Evolutionary conservation across 495 filamentous ascomycete species (phyloP), one percentile per base, ranked within the genome.

Genomic region (Physcia stellaris): DNA sequence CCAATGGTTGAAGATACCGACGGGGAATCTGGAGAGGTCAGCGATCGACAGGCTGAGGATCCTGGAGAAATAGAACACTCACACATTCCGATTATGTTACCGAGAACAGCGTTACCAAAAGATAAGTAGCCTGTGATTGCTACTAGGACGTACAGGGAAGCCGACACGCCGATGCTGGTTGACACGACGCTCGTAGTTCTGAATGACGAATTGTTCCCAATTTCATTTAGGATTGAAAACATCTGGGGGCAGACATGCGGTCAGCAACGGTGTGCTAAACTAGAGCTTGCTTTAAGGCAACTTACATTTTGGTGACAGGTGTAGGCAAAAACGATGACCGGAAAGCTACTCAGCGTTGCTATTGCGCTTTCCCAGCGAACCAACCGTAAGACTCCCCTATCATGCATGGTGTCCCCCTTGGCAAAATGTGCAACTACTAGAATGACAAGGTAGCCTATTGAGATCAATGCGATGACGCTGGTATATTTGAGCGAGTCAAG

Each of bases 151-250:
- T 98, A 98, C 23, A 93, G 73, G 23, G 66, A 64, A 7, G 76
- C 77, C 7, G 87, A 79, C 24, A 75, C 73, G 16, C 90, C 92
- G 45, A 88, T 90, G 45, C 84, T 92, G 13, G 80, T 68, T 42
- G 73, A 57, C 13, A 95, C 79, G 19, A 98, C 88, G 18, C 62
- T 64, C 2, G 86, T 83, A 4, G 88, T 82, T 39, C 82, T 81
- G 46, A 68, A 75, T 21, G 83, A 85, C 12, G 81, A 83, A 53
- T 86, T 86, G 56, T 93, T 79, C 37, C 66, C 60, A 48, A 96
- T 87, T 62, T 98, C 92, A 47, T 98, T 98, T 22, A 98, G 61
- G 44, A 98, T 88, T 1, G 92, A 94, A 53, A 98, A 98, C 90
- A 98, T 98, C 86, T 94, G 48, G 10, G 3, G 13, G 9, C 7